A percentile compares a stretch with the other conserved stretches of the same genome.
Evolutionary conservation across 306 rosid genomes (phyloP).

Genomic region (Myrica gale): DNA sequence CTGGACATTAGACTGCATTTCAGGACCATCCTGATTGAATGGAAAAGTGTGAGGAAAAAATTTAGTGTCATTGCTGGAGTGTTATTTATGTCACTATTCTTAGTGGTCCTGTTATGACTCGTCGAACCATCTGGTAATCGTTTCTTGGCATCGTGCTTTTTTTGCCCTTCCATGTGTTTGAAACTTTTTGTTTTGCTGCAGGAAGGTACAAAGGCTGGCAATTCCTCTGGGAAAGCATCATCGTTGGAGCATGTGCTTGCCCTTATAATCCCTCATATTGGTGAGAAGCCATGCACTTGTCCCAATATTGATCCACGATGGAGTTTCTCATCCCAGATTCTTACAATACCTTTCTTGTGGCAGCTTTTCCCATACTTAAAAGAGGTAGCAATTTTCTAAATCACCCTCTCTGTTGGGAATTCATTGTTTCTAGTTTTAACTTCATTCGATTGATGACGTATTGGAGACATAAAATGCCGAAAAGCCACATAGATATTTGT

Average conservation of each 20-base stretch:
- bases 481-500: constrained; percentile 5
- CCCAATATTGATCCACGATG: constrained; percentile 52
- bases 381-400: constrained; percentile 53
- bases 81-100: neutral
- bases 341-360: constrained; percentile 87
- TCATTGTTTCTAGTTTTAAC: neutral
- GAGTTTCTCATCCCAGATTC: constrained; percentile 88
- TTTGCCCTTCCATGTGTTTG: too few species aligned
- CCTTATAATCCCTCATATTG: constrained; percentile 60
- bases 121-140: neutral
- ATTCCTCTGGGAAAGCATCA: constrained; percentile 42
- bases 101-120: neutral
- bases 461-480: constrained; percentile 10
- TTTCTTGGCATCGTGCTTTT: constrained; percentile 15
- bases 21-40: too few species aligned
- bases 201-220: constrained; percentile 42
- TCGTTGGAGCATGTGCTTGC: constrained; percentile 73
- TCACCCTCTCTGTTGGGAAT: neutral
- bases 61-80: neutral
- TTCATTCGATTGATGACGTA: neutral
- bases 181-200: constrained; percentile 39
- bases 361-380: constrained; percentile 63
- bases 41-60: too few species aligned
- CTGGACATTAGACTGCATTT: neutral
- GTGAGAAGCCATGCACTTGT: constrained; percentile 74